Conservation (phyloP, 2,329 filamentous ascomycete species). For the Aureobasidium leucospermi region DNA sequence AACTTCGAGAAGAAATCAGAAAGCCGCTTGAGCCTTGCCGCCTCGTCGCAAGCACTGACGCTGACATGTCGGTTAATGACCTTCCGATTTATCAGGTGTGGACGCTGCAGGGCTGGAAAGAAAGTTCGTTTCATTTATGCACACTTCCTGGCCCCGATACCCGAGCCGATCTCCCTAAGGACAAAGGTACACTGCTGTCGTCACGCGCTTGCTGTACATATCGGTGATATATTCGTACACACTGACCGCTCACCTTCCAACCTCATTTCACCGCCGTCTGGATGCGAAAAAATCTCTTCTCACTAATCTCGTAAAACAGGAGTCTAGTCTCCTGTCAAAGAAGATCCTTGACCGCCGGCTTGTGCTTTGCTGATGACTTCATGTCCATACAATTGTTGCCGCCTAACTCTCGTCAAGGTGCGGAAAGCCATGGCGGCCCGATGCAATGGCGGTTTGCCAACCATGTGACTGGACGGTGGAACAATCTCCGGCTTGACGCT, state of each 20-base stretch:
- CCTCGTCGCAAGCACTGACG: conserved; percentile 1
- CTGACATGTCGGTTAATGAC: neutral
- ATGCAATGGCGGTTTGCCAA: neutral
- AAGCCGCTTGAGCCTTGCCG: neutral
- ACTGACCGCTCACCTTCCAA: neutral
- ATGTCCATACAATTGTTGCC: neutral
- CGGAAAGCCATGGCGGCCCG: neutral
- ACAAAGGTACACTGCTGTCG: neutral
- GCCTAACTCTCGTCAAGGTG: neutral
- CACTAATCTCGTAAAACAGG: neutral
- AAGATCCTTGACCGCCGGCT: neutral
- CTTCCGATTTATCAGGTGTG: no score
- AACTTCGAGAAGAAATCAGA: neutral
- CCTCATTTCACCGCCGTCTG: neutral
- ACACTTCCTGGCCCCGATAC: neutral
- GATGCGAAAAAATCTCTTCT: neutral
- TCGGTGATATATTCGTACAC: neutral
- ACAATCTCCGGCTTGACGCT: neutral
- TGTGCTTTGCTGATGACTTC: conserved; percentile 2
- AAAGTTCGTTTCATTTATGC: conserved; percentile 1
- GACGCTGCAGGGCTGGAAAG: neutral
- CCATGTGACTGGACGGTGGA: conserved; percentile 5
- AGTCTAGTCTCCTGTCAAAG: conserved; percentile 2
- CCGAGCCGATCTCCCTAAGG: neutral
- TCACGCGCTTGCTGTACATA: neutral